Evolutionary conservation across 2,329 filamentous ascomycete genomes (phyloP), one percentile per base, ranked within the genome.

Genomic region (Aspergillus brasiliensis): DNA sequence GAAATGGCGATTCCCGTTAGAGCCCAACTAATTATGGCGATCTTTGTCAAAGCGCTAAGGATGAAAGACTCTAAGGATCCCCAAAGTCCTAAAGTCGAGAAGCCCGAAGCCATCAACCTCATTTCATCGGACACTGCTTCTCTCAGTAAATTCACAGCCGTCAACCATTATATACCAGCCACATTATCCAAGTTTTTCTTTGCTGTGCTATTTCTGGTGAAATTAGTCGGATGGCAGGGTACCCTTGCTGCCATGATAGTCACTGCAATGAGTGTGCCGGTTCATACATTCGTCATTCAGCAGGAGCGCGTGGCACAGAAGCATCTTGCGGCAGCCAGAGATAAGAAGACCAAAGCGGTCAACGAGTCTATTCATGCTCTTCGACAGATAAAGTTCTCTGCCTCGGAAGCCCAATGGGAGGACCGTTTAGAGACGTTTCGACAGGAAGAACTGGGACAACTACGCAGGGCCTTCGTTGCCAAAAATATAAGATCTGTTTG

Each of bases 351-450:
- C 46, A 49, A 49, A 28, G 46, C 46, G 4, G 19, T 49, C n/a
- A 49, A 49, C 25, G 46, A 49, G 31, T 15, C 27, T 4, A 49
- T 49, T n/a, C 27, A 49, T 31, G 46, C 46, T 3, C 46, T 31
- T 15, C 46, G 46, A 17, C 46, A 49, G 17, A 49, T 49, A n/a
- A 49, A 49, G 27, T 49, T 49, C 46, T 49, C 46, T 15, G 46
- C 46, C 15, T 11, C 28, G 23, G 46, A 49, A 17, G 27, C 25
- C 3, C 46, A 49, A n/a, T 49, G 46, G 46, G 46, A 49, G 17
- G 46, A 49, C 7, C 46, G 46, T 11, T 27, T 49, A 5, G 46
- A 49, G n/a, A 17, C 15, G 2, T 49, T 49, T n/a, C 46, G 25
- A 28, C 46, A 49, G 17, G 46, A 49, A 11, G 46, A 49, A 7